Evolutionary conservation across 2,329 filamentous ascomycete genomes (phyloP), one percentile per base, ranked within the genome.

Genomic region (Colletotrichum lini): DNA sequence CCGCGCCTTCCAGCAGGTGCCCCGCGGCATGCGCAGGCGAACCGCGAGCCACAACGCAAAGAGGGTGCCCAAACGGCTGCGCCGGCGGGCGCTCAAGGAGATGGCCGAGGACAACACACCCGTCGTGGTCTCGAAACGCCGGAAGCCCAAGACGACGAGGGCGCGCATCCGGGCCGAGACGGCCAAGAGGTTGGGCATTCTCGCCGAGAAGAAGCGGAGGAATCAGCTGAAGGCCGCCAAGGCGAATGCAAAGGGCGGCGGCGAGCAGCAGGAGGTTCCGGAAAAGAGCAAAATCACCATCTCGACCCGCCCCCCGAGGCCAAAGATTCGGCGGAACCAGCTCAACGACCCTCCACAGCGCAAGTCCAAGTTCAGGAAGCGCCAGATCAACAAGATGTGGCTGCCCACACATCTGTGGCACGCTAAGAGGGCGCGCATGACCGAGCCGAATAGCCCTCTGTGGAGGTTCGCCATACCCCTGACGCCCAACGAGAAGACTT

Each of bases 31-130:
- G 88, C 88, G 96, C 74, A 88, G 96, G 74, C 88, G 96, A 76
- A 98, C 96, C 0, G 96, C 96, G 23, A 98, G 95, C 80, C 96
- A 99, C 82, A 98, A 99, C 87, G 93, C 93, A 45, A 97, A 96
- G 82, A 90, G 93, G 73, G 92, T 99, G 18, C 96, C 96, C 2
- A 92, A 92, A 78, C 86, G 94, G 73, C 82, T 98, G 77, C 89
- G 93, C 67, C 83, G 83, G 49, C 88, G 93, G 75, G 95, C 94
- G 1, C 88, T 85, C 76, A 84, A 82, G 73, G 89, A 97, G 87
- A 97, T 98, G 91, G 85, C 86, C 18, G 93, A 97, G 67, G 96
- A 98, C 78, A 98, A 98, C 74, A 98, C 96, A 0, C 95, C 96
- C 0, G 93, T 90, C 0, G 91, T 95, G 7, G 92, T 91, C 62